These are phyloP conservation scores for Porphyridium purpureum DNA, from an alignment of 23 red algal species.

Conservation along the genomic window DNA sequence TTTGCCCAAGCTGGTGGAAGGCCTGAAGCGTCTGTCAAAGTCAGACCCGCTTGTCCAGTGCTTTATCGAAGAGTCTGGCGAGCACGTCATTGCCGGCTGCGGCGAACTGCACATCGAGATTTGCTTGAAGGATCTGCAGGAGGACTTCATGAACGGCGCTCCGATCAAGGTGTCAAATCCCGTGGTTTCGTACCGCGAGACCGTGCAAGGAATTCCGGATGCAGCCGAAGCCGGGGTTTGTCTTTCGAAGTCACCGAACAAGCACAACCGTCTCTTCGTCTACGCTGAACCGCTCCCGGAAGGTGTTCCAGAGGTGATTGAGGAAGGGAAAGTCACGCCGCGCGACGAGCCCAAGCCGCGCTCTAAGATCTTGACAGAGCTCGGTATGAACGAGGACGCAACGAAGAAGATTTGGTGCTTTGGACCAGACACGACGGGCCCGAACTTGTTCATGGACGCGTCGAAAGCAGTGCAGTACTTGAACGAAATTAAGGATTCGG, in stretches of 20 bases:
- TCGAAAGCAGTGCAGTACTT: slow-evolving; percentile 98
- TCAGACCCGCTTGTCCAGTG: slow-evolving; percentile 92
- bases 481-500: slow-evolving; percentile 99
- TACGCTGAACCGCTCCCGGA: slow-evolving; percentile 89
- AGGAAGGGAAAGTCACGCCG: slow-evolving; percentile 83
- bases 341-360: slow-evolving; percentile 92
- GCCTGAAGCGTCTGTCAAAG: slow-evolving; percentile 96
- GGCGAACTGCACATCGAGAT: slow-evolving; percentile 97
- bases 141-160: slow-evolving; percentile 99
- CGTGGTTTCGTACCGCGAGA: slow-evolving; percentile 89
- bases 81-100: slow-evolving; percentile 96
- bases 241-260: slow-evolving; percentile 94
- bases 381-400: slow-evolving; percentile 85
- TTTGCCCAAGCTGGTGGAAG: slow-evolving; percentile 93
- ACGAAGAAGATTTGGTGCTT: slow-evolving; percentile 96
- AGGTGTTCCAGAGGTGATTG: slow-evolving; percentile 66
- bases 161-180: slow-evolving; percentile 86
- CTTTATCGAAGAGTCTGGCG: slow-evolving; percentile 87
- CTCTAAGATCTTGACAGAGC: slow-evolving; percentile 63
- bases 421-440: slow-evolving; percentile 74
- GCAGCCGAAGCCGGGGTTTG: slow-evolving; percentile 65
- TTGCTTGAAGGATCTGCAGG: slow-evolving; percentile 95
- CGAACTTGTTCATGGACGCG: slow-evolving; percentile 81
- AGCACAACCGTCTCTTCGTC: slow-evolving; percentile 97
- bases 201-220: slow-evolving; percentile 66